A percentile compares a stretch with the other conserved stretches of the same genome.
Conservation (phyloP, 2,329 filamentous ascomycete genomes). For the Biscogniauxia sp. region DNA sequence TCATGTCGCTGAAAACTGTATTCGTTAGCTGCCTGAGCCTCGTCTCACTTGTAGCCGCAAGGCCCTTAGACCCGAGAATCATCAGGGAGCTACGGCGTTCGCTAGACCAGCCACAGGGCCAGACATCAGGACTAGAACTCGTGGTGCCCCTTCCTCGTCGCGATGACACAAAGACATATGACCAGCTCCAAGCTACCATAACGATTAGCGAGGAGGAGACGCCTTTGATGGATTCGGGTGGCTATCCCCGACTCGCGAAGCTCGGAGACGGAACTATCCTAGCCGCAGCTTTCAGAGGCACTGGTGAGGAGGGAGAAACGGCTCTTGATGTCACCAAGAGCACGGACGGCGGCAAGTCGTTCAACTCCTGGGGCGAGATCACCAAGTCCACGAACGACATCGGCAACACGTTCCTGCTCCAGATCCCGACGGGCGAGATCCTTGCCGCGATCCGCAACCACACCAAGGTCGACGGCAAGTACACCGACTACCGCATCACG, state of each 20-base stretch:
- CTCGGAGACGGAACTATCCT: neutral
- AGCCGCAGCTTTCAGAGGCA: neutral
- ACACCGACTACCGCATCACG: slow-evolving; percentile 38
- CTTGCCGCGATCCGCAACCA: slow-evolving; percentile 37
- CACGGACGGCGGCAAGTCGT: neutral
- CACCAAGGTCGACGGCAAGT: slow-evolving; percentile 13
- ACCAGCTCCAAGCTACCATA: neutral
- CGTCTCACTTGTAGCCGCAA: neutral
- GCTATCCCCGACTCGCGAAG: neutral
- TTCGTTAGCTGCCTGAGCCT: neutral
- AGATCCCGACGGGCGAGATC: slow-evolving; percentile 33
- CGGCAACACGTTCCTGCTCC: slow-evolving; percentile 33
- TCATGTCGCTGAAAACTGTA: neutral
- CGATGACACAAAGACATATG: neutral
- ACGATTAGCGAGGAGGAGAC: neutral
- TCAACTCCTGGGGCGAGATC: neutral
- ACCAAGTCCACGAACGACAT: slow-evolving; percentile 24
- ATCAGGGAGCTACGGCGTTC: neutral
- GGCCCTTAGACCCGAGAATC: neutral
- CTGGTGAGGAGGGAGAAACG: neutral
- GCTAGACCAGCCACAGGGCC: neutral
- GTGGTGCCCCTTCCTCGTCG: neutral
- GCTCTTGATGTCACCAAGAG: neutral
- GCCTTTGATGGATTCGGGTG: neutral
- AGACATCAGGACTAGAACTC: neutral